Conservation (phyloP, 169 alveolate species). For the Amoebophrya sp. region DNA sequence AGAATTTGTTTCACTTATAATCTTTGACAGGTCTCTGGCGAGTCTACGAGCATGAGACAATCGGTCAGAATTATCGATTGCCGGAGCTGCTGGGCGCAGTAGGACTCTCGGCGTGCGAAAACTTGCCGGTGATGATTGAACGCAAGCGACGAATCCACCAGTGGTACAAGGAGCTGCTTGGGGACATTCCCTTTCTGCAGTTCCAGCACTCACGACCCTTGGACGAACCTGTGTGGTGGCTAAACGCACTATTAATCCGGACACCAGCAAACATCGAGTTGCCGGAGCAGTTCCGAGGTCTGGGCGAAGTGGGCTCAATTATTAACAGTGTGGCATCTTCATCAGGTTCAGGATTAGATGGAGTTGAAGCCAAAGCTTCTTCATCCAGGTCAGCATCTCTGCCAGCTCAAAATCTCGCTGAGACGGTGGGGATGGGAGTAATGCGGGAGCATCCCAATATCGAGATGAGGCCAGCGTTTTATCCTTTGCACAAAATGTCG, state of each 20-base stretch:
- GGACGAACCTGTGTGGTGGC: constrained; percentile 33
- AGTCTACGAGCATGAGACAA: constrained; percentile 28
- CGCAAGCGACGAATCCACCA: constrained; percentile 11
- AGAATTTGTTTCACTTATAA: no score
- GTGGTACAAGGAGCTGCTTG: constrained; percentile 31
- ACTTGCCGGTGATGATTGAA: constrained; percentile 22
- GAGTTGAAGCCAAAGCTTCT: no score
- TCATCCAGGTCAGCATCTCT: background rate
- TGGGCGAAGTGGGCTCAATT: no score
- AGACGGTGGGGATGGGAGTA: constrained; percentile 7
- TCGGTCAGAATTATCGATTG: constrained; percentile 31
- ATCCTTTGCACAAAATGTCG: constrained; percentile 1
- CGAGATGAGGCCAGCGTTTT: constrained; percentile 34
- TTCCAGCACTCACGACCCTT: background rate
- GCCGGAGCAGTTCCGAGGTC: background rate
- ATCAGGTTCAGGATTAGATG: no score
- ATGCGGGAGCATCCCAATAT: constrained; percentile 3
- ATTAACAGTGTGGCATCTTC: no score
- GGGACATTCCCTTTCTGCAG: background rate
- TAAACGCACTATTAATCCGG: constrained; percentile 33
- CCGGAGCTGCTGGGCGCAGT: constrained; percentile 33
- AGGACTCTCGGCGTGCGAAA: constrained; percentile 26
- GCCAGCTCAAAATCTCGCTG: background rate
- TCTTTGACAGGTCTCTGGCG: no score
- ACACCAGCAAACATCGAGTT: no score